phyloP scores from a whole-genome alignment of 179 eudicot species.

The Spergularia azorica region DNA sequence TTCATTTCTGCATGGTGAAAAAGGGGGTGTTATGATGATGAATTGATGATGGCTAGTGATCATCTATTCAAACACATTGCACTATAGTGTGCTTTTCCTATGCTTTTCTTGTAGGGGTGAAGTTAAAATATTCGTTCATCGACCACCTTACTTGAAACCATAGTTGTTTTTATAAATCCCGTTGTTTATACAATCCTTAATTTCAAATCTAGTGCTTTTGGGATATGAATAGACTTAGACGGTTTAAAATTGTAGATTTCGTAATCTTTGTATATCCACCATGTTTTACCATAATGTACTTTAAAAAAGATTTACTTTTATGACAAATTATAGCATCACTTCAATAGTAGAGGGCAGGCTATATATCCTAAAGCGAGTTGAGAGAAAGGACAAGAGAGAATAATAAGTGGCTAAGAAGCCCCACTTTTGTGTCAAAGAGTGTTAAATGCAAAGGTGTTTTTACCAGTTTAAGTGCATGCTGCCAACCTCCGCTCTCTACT shows the following conservation, averaged over 20 bases:
- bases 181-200: too few relatives aligned
- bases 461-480: conserved; percentile 24
- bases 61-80: not conserved
- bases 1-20: not conserved
- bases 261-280: too few relatives aligned
- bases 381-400: conserved; percentile 12
- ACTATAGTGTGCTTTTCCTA: too few relatives aligned
- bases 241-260: too few relatives aligned
- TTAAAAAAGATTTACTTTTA: too few relatives aligned
- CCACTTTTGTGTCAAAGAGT: conserved; percentile 21
- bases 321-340: too few relatives aligned
- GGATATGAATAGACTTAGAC: too few relatives aligned
- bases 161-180: too few relatives aligned
- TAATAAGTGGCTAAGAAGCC: not conserved
- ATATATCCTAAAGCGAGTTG: conserved; percentile 14
- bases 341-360: not conserved
- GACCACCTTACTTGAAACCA: too few relatives aligned
- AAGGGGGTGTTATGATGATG: conserved; percentile 2
- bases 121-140: not conserved
- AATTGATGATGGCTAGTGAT: not conserved
- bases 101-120: not conserved
- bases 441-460: conserved; percentile 22
- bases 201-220: too few relatives aligned
- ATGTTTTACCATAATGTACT: too few relatives aligned
- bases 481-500: conserved; percentile 1